A percentile compares a stretch with the other conserved stretches of the same genome.
Conservation (phyloP, 2,329 filamentous ascomycete species). For the Penicillium sp. region DNA sequence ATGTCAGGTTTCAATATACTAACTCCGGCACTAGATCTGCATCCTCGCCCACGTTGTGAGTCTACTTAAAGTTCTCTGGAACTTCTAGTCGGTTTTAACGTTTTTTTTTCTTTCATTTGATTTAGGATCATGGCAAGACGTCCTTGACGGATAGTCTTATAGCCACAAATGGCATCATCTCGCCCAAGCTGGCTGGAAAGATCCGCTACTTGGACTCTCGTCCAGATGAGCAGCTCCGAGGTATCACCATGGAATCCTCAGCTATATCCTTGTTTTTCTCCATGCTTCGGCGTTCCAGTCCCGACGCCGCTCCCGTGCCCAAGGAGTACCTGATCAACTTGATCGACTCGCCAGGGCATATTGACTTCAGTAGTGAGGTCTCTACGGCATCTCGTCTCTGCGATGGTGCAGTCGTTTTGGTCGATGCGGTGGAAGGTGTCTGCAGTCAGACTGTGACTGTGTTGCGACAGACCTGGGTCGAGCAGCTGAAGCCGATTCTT, state of each 20-base stretch:
- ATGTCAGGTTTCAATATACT: slow-evolving; percentile 25
- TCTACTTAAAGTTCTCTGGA: slow-evolving; percentile 15
- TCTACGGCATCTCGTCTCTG: slow-evolving; percentile 92
- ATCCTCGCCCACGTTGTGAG: slow-evolving; percentile 85
- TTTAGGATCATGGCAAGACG: slow-evolving; percentile 90
- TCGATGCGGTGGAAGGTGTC: slow-evolving; percentile 95
- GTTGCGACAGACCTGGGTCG: slow-evolving; percentile 87
- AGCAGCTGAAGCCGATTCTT: slow-evolving; percentile 88
- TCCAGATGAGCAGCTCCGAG: slow-evolving; percentile 89
- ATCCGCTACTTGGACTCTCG: slow-evolving; percentile 95
- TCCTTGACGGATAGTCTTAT: slow-evolving; percentile 93
- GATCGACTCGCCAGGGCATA: slow-evolving; percentile 96
- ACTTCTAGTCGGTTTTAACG: not conserved
- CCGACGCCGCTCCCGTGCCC: slow-evolving; percentile 63
- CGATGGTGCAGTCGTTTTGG: slow-evolving; percentile 87
- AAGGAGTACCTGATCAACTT: slow-evolving; percentile 95
- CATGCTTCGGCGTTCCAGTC: slow-evolving; percentile 69
- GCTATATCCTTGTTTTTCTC: slow-evolving; percentile 96
- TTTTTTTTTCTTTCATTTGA: slow-evolving; percentile 8
- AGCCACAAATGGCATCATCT: slow-evolving; percentile 98
- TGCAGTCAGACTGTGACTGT: slow-evolving; percentile 99
- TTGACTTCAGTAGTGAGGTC: slow-evolving; percentile 97
- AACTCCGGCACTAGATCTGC: slow-evolving; percentile 64
- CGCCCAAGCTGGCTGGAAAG: slow-evolving; percentile 93
- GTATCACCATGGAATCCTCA: slow-evolving; percentile 99